Evolutionary conservation across 305 asterid genomes (phyloP).

Genomic region (Fraxinus sp.): DNA sequence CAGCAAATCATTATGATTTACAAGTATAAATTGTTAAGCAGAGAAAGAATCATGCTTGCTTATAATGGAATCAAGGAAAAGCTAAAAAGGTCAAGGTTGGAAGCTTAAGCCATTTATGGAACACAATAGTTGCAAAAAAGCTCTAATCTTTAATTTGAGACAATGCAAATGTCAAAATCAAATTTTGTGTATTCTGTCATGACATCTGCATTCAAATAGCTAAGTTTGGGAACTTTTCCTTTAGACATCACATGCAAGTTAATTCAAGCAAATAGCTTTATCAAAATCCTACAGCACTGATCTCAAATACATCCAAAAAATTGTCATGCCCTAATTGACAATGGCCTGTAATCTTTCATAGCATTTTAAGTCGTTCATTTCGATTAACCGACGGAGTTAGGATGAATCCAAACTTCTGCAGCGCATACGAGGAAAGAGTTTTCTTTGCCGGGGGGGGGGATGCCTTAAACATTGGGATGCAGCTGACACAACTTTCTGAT

Average conservation of each 20-base stretch:
- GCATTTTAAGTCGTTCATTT: background rate
- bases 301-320: background rate
- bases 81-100: background rate
- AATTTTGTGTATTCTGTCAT: background rate
- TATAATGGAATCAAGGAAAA: background rate
- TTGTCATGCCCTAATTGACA: background rate
- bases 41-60: slow-evolving; percentile 2
- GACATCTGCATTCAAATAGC: background rate
- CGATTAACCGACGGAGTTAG: background rate
- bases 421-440: background rate
- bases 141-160: background rate
- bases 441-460: too few relatives aligned
- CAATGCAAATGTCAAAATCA: background rate
- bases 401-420: background rate
- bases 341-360: background rate
- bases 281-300: background rate
- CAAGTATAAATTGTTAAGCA: slow-evolving; percentile 15
- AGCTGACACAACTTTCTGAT: background rate
- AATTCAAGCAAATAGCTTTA: background rate
- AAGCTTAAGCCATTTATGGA: background rate
- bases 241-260: background rate
- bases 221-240: background rate
- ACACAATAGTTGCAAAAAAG: background rate
- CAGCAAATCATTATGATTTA: slow-evolving; percentile 18
- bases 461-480: background rate